Evolutionary conservation across 441 rosid species (phyloP).

Genomic region (Corymbia calophylla): DNA sequence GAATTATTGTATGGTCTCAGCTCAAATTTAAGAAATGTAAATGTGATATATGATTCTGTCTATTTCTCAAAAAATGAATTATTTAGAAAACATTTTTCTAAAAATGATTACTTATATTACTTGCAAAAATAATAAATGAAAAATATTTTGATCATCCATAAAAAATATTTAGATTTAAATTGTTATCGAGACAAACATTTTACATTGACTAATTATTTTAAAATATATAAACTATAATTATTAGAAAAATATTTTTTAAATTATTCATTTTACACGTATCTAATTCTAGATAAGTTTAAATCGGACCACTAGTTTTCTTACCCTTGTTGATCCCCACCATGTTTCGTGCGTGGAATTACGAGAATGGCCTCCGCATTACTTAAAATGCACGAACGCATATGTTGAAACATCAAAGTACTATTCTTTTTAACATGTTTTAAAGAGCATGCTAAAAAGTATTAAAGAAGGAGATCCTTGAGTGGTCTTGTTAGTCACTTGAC

Average conservation of each 20-base stretch:
- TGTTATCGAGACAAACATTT: no score
- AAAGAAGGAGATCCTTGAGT: neutral
- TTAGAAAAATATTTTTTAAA: no score
- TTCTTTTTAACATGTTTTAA: neutral
- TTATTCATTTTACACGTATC: no score
- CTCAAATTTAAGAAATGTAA: neutral
- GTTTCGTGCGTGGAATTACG: neutral
- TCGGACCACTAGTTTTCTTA: no score
- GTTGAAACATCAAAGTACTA: neutral
- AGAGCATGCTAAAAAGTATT: neutral
- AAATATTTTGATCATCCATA: no score
- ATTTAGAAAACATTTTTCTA: no score
- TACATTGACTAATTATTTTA: no score
- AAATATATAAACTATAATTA: no score
- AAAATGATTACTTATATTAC: no score
- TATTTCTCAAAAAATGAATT: neutral
- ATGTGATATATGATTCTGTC: neutral
- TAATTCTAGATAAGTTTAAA: no score
- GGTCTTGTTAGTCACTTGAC: neutral
- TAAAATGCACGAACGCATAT: neutral
- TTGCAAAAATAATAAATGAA: no score
- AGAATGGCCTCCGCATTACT: neutral
- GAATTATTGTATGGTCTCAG: neutral
- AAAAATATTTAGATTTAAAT: no score
- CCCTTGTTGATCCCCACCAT: neutral